A percentile compares a stretch with the other conserved stretches of the same genome.
Evolutionary conservation across 768 basidiomycete species (phyloP).

Genomic region (Boletus tylopilopsis): DNA sequence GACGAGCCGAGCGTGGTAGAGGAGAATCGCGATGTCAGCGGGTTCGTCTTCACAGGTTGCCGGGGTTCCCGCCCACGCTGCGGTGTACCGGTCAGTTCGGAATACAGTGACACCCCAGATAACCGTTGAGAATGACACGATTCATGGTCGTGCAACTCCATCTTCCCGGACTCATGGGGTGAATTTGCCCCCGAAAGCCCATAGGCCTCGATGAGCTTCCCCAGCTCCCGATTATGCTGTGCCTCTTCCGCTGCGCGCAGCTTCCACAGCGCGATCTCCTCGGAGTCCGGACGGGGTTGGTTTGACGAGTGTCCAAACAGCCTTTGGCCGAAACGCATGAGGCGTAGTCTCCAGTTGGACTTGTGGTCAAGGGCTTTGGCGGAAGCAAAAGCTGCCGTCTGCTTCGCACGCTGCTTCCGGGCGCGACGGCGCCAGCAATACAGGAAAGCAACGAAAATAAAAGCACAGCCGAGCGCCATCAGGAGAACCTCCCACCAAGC

Average conservation of each 20-base stretch:
- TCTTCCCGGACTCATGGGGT: constrained; percentile 27
- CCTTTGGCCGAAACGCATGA: constrained; percentile 53
- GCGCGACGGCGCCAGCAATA: constrained; percentile 69
- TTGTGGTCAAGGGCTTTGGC: constrained; percentile 50
- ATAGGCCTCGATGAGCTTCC: constrained; percentile 48
- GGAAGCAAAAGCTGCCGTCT: constrained; percentile 61
- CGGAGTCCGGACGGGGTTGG: constrained; percentile 30
- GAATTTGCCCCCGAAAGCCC: constrained; percentile 43
- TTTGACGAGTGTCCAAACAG: constrained; percentile 48
- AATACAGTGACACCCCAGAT: constrained; percentile 59
- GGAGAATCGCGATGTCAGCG: constrained; percentile 47
- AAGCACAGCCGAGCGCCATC: constrained; percentile 77
- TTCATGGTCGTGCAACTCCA: constrained; percentile 17
- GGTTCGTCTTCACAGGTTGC: constrained; percentile 56
- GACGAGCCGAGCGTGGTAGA: constrained; percentile 41
- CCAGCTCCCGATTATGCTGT: constrained; percentile 44
- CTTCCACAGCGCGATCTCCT: constrained; percentile 50
- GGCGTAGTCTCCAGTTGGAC: constrained; percentile 51
- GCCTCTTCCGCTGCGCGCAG: constrained; percentile 49
- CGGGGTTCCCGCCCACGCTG: constrained; percentile 65
- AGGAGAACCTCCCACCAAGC: constrained; percentile 85
- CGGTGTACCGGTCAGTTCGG: constrained; percentile 63
- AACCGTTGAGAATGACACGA: constrained; percentile 31
- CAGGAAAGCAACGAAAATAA: constrained; percentile 67
- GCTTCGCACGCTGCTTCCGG: constrained; percentile 63